Conservation (phyloP, 805 yeast species). For the Candida pseudoglaebosa region DNA sequence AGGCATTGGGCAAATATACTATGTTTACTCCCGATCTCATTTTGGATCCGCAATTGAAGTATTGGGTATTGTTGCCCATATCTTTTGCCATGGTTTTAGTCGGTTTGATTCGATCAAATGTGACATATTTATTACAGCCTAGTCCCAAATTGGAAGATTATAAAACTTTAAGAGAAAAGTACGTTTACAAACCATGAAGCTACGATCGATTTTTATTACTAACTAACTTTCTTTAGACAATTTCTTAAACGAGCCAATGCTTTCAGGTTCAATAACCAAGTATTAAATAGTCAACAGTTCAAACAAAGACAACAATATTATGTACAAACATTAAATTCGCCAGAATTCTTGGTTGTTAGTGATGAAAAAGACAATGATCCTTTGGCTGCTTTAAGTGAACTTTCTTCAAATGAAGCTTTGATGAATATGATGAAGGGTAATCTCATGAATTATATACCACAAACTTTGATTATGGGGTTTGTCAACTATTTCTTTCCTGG, state of each 20-base stretch:
- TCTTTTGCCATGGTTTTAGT: conserved; percentile 85
- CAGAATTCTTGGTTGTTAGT: conserved; percentile 53
- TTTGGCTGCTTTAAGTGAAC: conserved; percentile 66
- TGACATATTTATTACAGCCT: conserved; percentile 58
- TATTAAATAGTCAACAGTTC: conserved; percentile 52
- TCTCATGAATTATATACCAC: conserved; percentile 82
- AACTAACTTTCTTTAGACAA: conserved; percentile 41
- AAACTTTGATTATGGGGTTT: conserved; percentile 94
- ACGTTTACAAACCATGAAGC: conserved; percentile 15
- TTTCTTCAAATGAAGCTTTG: conserved; percentile 67
- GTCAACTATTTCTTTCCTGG: conserved; percentile 91
- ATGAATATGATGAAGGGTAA: conserved; percentile 77
- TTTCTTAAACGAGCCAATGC: conserved; percentile 55
- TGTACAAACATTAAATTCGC: conserved; percentile 46
- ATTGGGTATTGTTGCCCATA: conserved; percentile 91
- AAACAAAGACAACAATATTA: conserved; percentile 47
- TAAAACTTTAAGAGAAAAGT: conserved; percentile 38
- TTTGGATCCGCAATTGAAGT: conserved; percentile 76
- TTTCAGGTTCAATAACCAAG: conserved; percentile 51
- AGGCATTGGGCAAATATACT: too few relatives aligned
- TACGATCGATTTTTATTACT: too few relatives aligned
- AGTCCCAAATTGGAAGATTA: conserved; percentile 50
- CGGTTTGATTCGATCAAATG: conserved; percentile 71
- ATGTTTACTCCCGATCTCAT: conserved; percentile 28
- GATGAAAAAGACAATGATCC: conserved; percentile 34